Evolutionary conservation across 2,329 filamentous ascomycete species (phyloP).

Genomic region (Dichotomopilus funicola): DNA sequence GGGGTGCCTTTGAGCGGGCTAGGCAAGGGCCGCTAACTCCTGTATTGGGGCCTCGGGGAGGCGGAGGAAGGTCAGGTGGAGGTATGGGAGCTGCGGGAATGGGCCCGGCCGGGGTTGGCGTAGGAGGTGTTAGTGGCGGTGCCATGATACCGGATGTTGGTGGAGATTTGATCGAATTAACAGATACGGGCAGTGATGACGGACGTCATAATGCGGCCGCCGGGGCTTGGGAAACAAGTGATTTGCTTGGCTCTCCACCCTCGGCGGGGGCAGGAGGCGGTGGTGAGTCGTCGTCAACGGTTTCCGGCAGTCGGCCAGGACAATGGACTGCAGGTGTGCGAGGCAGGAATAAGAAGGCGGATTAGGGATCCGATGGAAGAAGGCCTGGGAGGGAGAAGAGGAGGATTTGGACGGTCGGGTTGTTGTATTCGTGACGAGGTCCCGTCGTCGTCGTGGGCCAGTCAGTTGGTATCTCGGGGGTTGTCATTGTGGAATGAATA

Average conservation of each 20-base stretch:
- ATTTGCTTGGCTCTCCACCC: slow-evolving; percentile 10
- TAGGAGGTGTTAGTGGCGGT: no score
- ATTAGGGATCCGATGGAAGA: slow-evolving; percentile 25
- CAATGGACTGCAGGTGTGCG: slow-evolving; percentile 31
- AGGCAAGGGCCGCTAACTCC: slow-evolving; percentile 39
- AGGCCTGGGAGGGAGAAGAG: no score
- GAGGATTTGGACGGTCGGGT: background rate
- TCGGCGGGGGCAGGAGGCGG: background rate
- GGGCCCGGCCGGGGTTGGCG: no score
- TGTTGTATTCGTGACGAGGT: background rate
- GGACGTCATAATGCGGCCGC: slow-evolving; percentile 12
- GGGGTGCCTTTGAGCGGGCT: slow-evolving; percentile 63
- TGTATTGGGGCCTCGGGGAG: slow-evolving; percentile 29
- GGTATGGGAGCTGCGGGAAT: no score
- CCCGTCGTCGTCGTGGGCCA: no score
- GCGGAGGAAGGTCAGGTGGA: slow-evolving; percentile 8
- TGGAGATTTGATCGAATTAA: slow-evolving; percentile 27
- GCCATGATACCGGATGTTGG: slow-evolving; percentile 21
- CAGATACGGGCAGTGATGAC: slow-evolving; percentile 24
- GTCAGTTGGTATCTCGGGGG: no score
- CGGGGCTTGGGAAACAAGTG: slow-evolving; percentile 7
- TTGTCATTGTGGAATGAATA: no score
- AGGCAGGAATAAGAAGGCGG: slow-evolving; percentile 36
- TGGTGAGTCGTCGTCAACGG: slow-evolving; percentile 8
- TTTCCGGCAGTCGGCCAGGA: slow-evolving; percentile 34